These are phyloP conservation scores for Monosporascus ibericus DNA, from an alignment of 2,329 filamentous ascomycete species.

Conservation along the genomic window DNA sequence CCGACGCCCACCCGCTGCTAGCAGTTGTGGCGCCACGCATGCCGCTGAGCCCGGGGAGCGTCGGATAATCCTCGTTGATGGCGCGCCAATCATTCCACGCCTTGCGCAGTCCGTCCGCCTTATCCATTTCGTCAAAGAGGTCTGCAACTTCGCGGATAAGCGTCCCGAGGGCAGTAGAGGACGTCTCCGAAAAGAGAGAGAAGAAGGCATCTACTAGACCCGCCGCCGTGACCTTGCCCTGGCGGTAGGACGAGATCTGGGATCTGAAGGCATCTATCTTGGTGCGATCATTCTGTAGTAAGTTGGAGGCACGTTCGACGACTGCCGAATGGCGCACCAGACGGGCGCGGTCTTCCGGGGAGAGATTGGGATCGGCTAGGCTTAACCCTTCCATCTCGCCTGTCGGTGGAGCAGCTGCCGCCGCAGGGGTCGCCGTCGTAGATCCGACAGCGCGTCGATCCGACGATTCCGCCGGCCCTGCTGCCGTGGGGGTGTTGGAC, in stretches of 20 bases:
- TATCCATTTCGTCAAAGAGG: slow-evolving; percentile 77
- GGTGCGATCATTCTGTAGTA: slow-evolving; percentile 68
- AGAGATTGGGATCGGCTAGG: slow-evolving; percentile 47
- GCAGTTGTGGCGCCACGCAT: slow-evolving; percentile 56
- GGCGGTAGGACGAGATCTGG: slow-evolving; percentile 73
- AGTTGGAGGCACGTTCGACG: slow-evolving; percentile 73
- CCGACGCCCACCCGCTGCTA: slow-evolving; percentile 54
- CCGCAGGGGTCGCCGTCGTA: slow-evolving; percentile 2
- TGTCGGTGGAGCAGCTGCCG: slow-evolving; percentile 16
- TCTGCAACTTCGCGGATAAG: slow-evolving; percentile 88
- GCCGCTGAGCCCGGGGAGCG: slow-evolving; percentile 68
- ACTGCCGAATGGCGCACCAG: slow-evolving; percentile 76
- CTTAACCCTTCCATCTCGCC: slow-evolving; percentile 44
- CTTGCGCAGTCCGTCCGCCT: slow-evolving; percentile 66
- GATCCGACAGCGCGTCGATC: slow-evolving; percentile 7
- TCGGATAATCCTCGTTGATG: slow-evolving; percentile 93
- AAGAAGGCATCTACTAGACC: slow-evolving; percentile 86
- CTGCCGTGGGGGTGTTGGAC: slow-evolving; percentile 35
- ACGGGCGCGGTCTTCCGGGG: slow-evolving; percentile 75
- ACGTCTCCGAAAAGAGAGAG: slow-evolving; percentile 71
- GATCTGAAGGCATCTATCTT: slow-evolving; percentile 75
- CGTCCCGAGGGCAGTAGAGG: slow-evolving; percentile 76
- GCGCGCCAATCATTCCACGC: slow-evolving; percentile 95
- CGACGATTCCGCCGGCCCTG: slow-evolving; percentile 40
- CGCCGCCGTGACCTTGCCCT: slow-evolving; percentile 60